A percentile compares a stretch with the other conserved stretches of the same genome.
phyloP scores from a whole-genome alignment of 1,139 yeast genomes.

The Saccharomyces hybrid region DNA sequence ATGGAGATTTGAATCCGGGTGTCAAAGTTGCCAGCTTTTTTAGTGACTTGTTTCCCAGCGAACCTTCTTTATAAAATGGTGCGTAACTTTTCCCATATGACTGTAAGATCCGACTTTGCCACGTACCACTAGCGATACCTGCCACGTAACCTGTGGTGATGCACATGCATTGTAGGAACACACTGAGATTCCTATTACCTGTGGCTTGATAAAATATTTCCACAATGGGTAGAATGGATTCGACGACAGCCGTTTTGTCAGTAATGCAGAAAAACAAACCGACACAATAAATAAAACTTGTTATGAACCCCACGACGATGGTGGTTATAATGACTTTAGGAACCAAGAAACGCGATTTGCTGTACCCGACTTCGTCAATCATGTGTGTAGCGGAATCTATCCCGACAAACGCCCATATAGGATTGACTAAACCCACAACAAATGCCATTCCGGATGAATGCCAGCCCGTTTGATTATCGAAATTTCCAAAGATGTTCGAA shows the following conservation, averaged over 20 bases:
- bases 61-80: conserved; percentile 10
- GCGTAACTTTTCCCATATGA: conserved; percentile 42
- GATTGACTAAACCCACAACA: conserved; percentile 53
- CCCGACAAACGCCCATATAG: conserved; percentile 55
- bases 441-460: conserved; percentile 46
- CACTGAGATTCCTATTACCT: conserved; percentile 46
- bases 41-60: conserved; percentile 17
- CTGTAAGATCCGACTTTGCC: conserved; percentile 50
- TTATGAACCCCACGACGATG: conserved; percentile 49
- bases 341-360: conserved; percentile 41
- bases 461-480: conserved; percentile 53
- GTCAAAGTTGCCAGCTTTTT: conserved; percentile 28
- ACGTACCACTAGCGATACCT: conserved; percentile 43
- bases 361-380: conserved; percentile 47
- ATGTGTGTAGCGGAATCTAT: conserved; percentile 55
- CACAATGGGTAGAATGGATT: conserved; percentile 47
- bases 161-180: conserved; percentile 38
- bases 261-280: conserved; percentile 53
- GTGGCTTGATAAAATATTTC: conserved; percentile 54
- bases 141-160: conserved; percentile 41
- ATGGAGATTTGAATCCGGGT: conserved; percentile 29
- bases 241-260: conserved; percentile 40
- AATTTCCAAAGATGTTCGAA: conserved; percentile 43
- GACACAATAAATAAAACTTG: conserved; percentile 38
- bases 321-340: conserved; percentile 52